Evolutionary conservation across 2,329 filamentous ascomycete species (phyloP), one percentile per base, ranked within the genome.

Genomic region (Fusarium citri): DNA sequence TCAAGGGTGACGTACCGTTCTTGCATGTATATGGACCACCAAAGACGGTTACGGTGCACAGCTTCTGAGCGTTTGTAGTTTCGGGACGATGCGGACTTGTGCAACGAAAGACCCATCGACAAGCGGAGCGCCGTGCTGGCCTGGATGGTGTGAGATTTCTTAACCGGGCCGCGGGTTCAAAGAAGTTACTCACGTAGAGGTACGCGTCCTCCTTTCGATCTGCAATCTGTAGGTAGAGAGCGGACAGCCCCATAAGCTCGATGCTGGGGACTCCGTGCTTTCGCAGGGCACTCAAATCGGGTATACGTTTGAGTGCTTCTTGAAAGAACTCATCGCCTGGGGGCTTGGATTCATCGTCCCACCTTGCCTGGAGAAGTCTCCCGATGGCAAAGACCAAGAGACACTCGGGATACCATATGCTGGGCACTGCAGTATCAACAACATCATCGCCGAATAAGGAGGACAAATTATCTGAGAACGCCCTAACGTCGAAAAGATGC

Each of bases 21-120:
- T 12, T 69, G 64, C 66, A 67, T 69, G n/a, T 67, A 69, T 4
- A 69, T 40, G 2, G 59, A 59, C 66, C 64, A 69, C 64, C 55
- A 69, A 6, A 69, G 53, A 8, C 66, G 64, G 42, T 55, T 69
- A 5, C 48, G 49, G 26, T 68, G 66, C 4, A 69, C 64, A 23
- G 55, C 49, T 20, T 69, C 66, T 18, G 66, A 69, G 4, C 66
- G 59, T 43, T 64, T 69, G 40, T 61, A 56, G 37, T 45, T 58
- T 15, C 53, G 48, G 18, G 55, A 46, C 9, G 16, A 58, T 61
- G n/a, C 50, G n/a, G 50, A 54, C 26, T 54, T 54, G 50, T 54
- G 50, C 6, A 54, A 20, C 31, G 40, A 54, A 11, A 54, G 50
- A 12, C 40, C 25, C 15, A 54, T 15, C 18, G 66, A 57, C 20